Evolutionary conservation across 768 basidiomycete species (phyloP), one percentile per base, ranked within the genome.

Genomic region (Butyriboletus loyo): DNA sequence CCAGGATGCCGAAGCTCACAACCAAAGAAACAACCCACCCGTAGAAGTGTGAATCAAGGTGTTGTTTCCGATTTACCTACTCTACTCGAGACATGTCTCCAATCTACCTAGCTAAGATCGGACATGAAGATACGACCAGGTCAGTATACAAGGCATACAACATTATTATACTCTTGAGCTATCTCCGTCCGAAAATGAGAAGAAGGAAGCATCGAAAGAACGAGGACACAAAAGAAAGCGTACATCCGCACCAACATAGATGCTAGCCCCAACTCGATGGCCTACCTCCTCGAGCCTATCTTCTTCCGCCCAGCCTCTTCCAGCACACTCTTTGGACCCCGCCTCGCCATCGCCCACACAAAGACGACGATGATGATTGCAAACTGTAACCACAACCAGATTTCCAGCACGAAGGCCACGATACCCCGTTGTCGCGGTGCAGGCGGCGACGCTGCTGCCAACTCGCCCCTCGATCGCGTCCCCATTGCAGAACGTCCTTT

Each of bases 321-420:
- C 52, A 90, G 59, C 28, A 92, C 81, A 48, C 78, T 77, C 71
- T 83, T 85, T 7, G 89, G 89, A 3, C 91, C 89, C 19, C 81
- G 76, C 68, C 76, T 82, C 52, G 88, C 87, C 84, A 91, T 87
- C 31, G 87, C 81, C 78, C 82, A 90, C 49, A 93, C 66, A 67
- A 92, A 92, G 47, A 91, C 83, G 37, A 85, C 49, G 30, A 92
- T 76, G 56, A 93, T 82, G 54, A 91, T 75, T 8, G 67, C 73
- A 63, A 92, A 91, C 68, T 93, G 91, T 53, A 91, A 66, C 88
- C 89, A 90, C 56, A 92, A 68, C 91, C 91, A 92, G 21, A 88
- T 65, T 70, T 90, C 87, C 44, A 92, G 60, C 57, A 91, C 66
- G 44, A 86, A 69, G 36, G 65, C 70, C 31, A 72, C 71, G 21